Evolutionary conservation across 2,329 filamentous ascomycete genomes (phyloP).

Genomic region (Aspergillus calidoustus): DNA sequence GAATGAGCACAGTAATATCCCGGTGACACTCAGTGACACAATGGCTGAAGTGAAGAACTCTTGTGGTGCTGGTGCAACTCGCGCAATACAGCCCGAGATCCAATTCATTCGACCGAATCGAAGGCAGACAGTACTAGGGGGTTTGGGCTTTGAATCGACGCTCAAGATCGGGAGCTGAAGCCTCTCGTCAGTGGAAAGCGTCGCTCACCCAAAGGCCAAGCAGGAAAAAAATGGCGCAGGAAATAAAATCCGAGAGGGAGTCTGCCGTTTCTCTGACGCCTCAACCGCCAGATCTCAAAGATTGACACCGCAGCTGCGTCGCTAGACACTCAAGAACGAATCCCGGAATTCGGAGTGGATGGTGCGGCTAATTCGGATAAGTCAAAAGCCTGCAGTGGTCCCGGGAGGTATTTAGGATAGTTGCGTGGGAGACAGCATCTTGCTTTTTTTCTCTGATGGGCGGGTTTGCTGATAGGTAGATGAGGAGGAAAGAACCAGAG

Average conservation of each 20-base stretch:
- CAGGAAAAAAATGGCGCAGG: neutral
- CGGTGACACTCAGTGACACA: neutral
- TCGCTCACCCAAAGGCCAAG: neutral
- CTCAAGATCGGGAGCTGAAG: neutral
- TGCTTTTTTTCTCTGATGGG: neutral
- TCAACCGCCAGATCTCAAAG: neutral
- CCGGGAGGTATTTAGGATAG: neutral
- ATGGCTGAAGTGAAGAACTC: neutral
- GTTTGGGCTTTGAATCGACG: neutral
- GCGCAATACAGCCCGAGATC: neutral
- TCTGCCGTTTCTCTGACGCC: neutral
- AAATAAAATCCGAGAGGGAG: neutral
- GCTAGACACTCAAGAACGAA: neutral
- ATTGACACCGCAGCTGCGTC: neutral
- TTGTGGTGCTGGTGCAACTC: neutral
- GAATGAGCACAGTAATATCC: neutral
- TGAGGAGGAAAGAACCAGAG: neutral
- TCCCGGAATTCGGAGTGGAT: neutral
- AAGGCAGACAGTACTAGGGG: neutral
- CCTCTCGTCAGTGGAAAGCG: neutral
- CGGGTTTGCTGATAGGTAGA: neutral
- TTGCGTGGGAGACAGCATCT: neutral
- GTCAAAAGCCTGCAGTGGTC: neutral
- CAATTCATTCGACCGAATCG: neutral
- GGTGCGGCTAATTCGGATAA: neutral